A percentile compares a stretch with the other conserved stretches of the same genome.
These are phyloP conservation scores for Ceriops decandra DNA, from an alignment of 345 rosid genomes.

Conservation along the genomic window DNA sequence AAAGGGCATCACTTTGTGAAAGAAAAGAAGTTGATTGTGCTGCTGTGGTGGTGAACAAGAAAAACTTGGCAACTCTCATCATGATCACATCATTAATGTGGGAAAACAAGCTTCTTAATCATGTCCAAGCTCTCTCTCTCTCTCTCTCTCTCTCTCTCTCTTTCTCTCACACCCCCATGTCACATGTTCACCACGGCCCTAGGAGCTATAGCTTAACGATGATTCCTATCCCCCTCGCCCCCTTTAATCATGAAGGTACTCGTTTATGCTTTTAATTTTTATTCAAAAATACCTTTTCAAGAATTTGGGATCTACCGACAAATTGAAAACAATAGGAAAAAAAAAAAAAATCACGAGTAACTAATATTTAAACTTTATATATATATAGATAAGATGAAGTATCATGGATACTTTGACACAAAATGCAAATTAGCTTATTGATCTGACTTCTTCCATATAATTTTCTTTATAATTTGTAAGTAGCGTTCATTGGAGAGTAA, in stretches of 20 bases:
- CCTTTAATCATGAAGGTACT: not conserved
- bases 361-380: no score
- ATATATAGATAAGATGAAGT: no score
- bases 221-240: not conserved
- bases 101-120: slow-evolving; percentile 9
- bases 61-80: not conserved
- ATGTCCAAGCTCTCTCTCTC: not conserved
- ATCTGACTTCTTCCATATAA: no score
- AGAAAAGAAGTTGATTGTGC: not conserved
- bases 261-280: not conserved
- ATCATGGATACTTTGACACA: no score
- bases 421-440: no score
- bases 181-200: not conserved
- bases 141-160: not conserved
- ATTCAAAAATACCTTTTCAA: not conserved
- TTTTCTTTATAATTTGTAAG: no score
- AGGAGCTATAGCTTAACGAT: not conserved
- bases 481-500: no score
- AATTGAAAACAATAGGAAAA: not conserved
- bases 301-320: not conserved
- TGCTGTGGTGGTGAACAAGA: not conserved
- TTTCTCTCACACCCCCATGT: no score
- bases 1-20: not conserved
- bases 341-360: no score
- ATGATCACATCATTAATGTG: slow-evolving; percentile 7